phyloP scores from a whole-genome alignment of 805 yeast genomes.

The Saccharomycopsis amapae region DNA sequence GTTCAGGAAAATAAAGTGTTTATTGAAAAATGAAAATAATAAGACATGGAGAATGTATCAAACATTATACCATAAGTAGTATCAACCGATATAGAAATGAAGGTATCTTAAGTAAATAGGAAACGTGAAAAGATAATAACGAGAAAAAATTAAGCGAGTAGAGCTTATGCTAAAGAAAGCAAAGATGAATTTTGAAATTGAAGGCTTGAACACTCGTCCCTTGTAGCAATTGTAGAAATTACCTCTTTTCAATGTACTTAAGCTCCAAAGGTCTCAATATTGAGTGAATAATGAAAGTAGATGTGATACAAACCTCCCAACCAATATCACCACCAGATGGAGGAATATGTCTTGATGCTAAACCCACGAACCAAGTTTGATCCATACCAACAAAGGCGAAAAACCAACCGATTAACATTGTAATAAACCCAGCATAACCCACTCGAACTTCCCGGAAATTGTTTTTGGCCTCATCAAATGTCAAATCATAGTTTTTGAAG shows the following conservation, averaged over 20 bases:
- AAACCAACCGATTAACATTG: conserved; percentile 73
- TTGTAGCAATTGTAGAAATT: not conserved
- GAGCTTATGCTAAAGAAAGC: too few relatives aligned
- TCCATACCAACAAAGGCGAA: conserved; percentile 85
- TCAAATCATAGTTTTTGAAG: conserved; percentile 52
- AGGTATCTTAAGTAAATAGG: too few relatives aligned
- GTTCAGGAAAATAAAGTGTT: too few relatives aligned
- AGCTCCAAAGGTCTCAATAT: conserved; percentile 56
- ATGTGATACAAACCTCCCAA: conserved; percentile 64
- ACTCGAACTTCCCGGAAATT: conserved; percentile 42
- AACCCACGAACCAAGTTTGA: conserved; percentile 81
- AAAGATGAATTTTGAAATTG: too few relatives aligned
- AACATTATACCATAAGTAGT: too few relatives aligned
- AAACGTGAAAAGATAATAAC: too few relatives aligned
- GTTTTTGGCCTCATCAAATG: conserved; percentile 46
- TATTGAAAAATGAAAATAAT: too few relatives aligned
- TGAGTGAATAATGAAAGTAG: conserved; percentile 58
- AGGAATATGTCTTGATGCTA: conserved; percentile 55
- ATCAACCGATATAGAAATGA: too few relatives aligned
- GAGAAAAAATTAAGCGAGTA: too few relatives aligned
- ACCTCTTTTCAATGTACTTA: conserved; percentile 40
- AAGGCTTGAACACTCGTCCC: not conserved
- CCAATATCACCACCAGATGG: conserved; percentile 78
- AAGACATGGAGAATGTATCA: too few relatives aligned
- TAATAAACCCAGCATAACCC: conserved; percentile 72